Conservation (phyloP, 2,329 filamentous ascomycete genomes). For the Salinomyces thailandicus region DNA sequence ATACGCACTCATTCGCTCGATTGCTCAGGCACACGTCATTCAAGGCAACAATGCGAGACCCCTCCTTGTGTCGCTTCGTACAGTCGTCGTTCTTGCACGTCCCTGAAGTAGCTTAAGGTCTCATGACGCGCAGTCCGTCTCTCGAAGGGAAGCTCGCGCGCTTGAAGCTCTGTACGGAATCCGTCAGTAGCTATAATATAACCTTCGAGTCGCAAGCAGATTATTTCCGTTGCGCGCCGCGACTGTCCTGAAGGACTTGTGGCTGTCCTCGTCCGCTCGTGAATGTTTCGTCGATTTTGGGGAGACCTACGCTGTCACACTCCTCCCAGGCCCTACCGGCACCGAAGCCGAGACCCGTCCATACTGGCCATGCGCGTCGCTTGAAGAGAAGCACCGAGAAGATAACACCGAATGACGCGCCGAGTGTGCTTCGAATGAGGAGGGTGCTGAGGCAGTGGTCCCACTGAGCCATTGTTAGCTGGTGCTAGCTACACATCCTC, state of each 20-base stretch:
- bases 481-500: too few relatives aligned
- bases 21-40: too few relatives aligned
- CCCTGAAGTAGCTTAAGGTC: constrained; percentile 23
- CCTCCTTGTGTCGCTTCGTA: not conserved
- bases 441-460: constrained; percentile 96
- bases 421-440: constrained; percentile 91
- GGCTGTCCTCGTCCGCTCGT: not conserved
- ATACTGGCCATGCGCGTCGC: constrained; percentile 95
- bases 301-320: constrained; percentile 61
- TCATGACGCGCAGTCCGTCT: constrained; percentile 39
- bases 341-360: constrained; percentile 86
- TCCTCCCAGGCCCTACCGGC: constrained; percentile 96
- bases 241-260: not conserved
- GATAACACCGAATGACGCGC: constrained; percentile 93
- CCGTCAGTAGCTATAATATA: not conserved
- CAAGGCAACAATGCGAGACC: not conserved
- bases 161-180: constrained; percentile 38
- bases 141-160: constrained; percentile 37
- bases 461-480: too few relatives aligned
- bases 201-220: not conserved
- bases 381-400: constrained; percentile 98
- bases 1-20: not conserved
- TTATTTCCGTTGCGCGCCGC: not conserved
- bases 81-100: not conserved
- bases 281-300: too few relatives aligned